These are phyloP conservation scores for Cryptococcus sp. DNA, from an alignment of 1,284 basidiomycete genomes.

Conservation along the genomic window DNA sequence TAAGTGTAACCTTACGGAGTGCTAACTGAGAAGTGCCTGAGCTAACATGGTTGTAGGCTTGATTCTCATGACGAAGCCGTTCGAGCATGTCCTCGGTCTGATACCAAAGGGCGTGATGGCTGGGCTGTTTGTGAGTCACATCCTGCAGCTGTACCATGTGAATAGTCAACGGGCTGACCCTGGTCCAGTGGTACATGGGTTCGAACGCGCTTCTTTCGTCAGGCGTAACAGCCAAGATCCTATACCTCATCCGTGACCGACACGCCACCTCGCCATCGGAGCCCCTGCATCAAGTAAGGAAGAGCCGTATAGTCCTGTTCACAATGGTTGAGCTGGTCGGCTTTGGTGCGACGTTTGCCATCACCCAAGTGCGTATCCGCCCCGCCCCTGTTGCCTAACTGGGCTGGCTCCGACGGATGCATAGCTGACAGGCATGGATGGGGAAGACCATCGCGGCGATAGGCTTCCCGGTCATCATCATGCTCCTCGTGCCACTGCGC, in stretches of 20 bases:
- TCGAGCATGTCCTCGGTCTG: conserved; percentile 71
- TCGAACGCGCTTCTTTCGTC: conserved; percentile 74
- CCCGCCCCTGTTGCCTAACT: background rate
- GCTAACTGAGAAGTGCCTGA: background rate
- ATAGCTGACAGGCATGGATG: background rate
- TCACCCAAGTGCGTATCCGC: conserved; percentile 68
- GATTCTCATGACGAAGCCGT: conserved; percentile 74
- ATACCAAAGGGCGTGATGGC: conserved; percentile 64
- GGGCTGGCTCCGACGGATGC: background rate
- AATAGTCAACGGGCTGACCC: conserved; percentile 1
- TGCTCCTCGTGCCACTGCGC: conserved; percentile 79
- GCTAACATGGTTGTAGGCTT: conserved; percentile 41
- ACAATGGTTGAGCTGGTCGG: conserved; percentile 74
- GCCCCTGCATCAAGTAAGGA: conserved; percentile 69
- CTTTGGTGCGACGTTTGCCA: conserved; percentile 85
- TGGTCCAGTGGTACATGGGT: conserved; percentile 83
- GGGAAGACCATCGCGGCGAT: conserved; percentile 81
- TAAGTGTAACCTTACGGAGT: conserved; percentile 43
- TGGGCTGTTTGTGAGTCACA: conserved; percentile 52
- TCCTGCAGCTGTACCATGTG: too few species aligned
- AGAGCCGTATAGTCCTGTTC: conserved; percentile 73
- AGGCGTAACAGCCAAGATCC: conserved; percentile 76
- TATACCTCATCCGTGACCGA: conserved; percentile 77
- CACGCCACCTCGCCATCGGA: conserved; percentile 62
- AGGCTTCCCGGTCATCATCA: conserved; percentile 87